Evolutionary conservation across 1,139 yeast genomes (phyloP), one percentile per base, ranked within the genome.

Genomic region (Candida pseudoviswanathii): DNA sequence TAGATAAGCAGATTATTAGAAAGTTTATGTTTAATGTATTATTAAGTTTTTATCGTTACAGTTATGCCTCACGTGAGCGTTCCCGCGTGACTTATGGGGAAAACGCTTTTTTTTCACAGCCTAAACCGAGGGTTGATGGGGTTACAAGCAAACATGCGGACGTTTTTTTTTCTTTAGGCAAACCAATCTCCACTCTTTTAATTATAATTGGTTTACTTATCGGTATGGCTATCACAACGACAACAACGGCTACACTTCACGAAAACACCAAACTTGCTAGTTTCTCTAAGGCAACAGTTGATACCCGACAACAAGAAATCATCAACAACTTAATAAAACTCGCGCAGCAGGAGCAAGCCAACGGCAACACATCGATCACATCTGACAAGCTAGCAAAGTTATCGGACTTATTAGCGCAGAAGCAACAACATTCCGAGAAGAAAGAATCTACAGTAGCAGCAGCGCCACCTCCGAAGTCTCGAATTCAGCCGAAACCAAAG

Each of bases 301-400:
- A 37, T 34, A 26, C 41, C 47, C 52, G 58, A 50, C 62, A 53
- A 50, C 65, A 67, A 46, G 67, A 66, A 44, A 57, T 68, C 32
- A 59, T 69, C 31, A 58, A 66, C 38, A 63, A 63, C 49, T 57
- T 71, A 34, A 54, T 71, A 27, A 55, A 54, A 47, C 49, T 72
- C 45, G 74, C 73, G 4, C 66, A 66, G 50, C 64, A 62, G 49
- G 76, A 72, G 55, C 66, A 67, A 46, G 56, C 61, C 41, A 66
- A 57, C 46, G 77, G 77, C 5, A 71, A 72, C 52, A 60, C 55
- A 22, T 61, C 73, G 4, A 61, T 72, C 11, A 68, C 75, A 3
- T 56, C 64, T 41, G 75, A 70, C 26, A 71, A 70, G 40, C 54
- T 72, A 27, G 60, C 66, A 45, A 63, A 62, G 33, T 58, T 70